Evolutionary conservation across 768 basidiomycete species (phyloP).

Genomic region (Russula sp.): DNA sequence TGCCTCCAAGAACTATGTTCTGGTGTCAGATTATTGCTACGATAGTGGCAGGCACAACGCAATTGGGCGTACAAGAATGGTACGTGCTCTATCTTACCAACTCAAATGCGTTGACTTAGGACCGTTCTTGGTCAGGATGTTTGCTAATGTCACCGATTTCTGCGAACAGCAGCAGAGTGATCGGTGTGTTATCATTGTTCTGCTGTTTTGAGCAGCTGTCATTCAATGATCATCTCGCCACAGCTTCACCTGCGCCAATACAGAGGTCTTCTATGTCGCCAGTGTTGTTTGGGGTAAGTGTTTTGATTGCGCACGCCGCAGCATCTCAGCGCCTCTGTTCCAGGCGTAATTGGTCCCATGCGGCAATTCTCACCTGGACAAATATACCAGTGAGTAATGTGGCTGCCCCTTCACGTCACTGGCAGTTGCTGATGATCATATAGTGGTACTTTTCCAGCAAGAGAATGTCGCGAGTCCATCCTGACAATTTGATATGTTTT

Average conservation of each 20-base stretch:
- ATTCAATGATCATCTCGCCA: not conserved
- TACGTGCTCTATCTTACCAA: not conserved
- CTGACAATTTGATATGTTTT: constrained; percentile 28
- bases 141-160: constrained; percentile 57
- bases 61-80: constrained; percentile 57
- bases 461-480: constrained; percentile 22
- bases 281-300: constrained; percentile 22
- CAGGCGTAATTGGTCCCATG: constrained; percentile 59
- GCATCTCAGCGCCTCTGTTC: not conserved
- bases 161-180: constrained; percentile 47
- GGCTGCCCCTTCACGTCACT: not conserved
- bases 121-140: constrained; percentile 34
- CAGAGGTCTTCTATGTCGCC: constrained; percentile 22
- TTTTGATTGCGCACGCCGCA: not conserved
- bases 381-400: constrained; percentile 47
- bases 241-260: constrained; percentile 19
- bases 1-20: constrained; percentile 33
- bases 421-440: constrained; percentile 21
- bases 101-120: not conserved
- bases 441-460: not conserved
- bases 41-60: constrained; percentile 54
- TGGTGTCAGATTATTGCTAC: constrained; percentile 50
- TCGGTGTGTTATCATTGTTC: constrained; percentile 7
- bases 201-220: not conserved
- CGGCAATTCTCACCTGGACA: constrained; percentile 48